Percentiles rank a stretch among this genome's conserved stretches.
phyloP scores from a whole-genome alignment of 2,329 filamentous ascomycete genomes.

The Onygenales sp. region DNA sequence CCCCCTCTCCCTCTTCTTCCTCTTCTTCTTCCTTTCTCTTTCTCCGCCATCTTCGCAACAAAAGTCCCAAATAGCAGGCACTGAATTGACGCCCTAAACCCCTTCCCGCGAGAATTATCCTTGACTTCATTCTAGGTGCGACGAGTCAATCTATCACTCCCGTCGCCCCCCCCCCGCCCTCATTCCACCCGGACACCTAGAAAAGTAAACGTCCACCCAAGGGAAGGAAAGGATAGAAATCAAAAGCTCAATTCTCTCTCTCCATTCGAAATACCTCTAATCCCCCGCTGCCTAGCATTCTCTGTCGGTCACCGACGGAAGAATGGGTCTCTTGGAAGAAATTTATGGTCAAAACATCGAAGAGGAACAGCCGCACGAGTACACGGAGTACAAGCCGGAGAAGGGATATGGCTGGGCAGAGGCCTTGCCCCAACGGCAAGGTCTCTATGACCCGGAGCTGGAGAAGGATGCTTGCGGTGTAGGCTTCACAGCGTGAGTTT shows the following conservation, averaged over 20 bases:
- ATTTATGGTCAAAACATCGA: conserved; percentile 38
- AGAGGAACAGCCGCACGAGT: conserved; percentile 36
- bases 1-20: neutral
- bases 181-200: neutral
- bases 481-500: conserved; percentile 85
- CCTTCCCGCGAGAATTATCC: neutral
- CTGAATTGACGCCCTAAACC: neutral
- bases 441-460: conserved; percentile 88
- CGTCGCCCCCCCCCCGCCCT: neutral
- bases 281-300: conserved; percentile 14
- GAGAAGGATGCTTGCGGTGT: conserved; percentile 99
- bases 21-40: neutral
- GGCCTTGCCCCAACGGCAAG: conserved; percentile 93
- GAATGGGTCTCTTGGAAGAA: conserved; percentile 44
- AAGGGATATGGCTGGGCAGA: conserved; percentile 85
- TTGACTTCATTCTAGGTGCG: neutral
- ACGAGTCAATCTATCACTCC: neutral
- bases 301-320: conserved; percentile 36
- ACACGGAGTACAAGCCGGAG: conserved; percentile 46
- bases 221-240: neutral
- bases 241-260: neutral
- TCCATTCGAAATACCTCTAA: neutral
- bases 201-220: neutral
- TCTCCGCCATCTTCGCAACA: neutral
- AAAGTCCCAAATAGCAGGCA: neutral